Evolutionary conservation across 2,329 filamentous ascomycete genomes (phyloP), one percentile per base, ranked within the genome.

Genomic region (Colletotrichum agaves): DNA sequence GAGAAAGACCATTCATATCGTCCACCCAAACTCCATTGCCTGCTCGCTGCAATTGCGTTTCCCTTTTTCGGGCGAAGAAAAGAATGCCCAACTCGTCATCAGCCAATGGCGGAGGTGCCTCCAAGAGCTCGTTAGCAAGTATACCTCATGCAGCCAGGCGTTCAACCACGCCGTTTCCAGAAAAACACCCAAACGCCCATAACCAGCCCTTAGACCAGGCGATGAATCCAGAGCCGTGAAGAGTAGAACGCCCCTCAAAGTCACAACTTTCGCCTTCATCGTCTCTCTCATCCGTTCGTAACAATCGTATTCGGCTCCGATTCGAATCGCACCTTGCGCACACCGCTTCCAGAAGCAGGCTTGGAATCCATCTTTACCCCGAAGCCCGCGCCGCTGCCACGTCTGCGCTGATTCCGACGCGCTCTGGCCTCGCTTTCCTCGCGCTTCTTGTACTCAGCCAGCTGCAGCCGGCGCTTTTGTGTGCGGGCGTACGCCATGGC

Each of bases 361-460:
- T 67, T 67, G 12, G 63, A 44, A 12, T 63, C 63, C 12, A 58
- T 47, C 49, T 66, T 69, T 11, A 47, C 35, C 5, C 15, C 17
- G 21, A 66, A 62, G 69, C 71, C 73, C 10, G 73, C 73, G 17
- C 61, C 61, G 31, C 75, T 78, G 7, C 74, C 78, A 8, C 83
- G 79, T 49, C 88, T 80, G 53, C 84, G 81, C 73, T 85, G 82
- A 70, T 78, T 90, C 63, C 88, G 81, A 70, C 78, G 81, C 0
- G 85, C 84, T 55, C 89, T 81, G 4, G 88, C 88, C 63, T 91
- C 87, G 53, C 81, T 82, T 73, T 88, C 87, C 72, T 90, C 87
- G 21, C 88, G 82, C 72, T 84, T 87, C 70, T 80, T 84, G 74
- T 90, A 91, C 50, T 89, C 88, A 10, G 83, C 84, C 72, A 91